Conservation (phyloP, 352 stramenopile species). For the Phytophthora ohioensis region DNA sequence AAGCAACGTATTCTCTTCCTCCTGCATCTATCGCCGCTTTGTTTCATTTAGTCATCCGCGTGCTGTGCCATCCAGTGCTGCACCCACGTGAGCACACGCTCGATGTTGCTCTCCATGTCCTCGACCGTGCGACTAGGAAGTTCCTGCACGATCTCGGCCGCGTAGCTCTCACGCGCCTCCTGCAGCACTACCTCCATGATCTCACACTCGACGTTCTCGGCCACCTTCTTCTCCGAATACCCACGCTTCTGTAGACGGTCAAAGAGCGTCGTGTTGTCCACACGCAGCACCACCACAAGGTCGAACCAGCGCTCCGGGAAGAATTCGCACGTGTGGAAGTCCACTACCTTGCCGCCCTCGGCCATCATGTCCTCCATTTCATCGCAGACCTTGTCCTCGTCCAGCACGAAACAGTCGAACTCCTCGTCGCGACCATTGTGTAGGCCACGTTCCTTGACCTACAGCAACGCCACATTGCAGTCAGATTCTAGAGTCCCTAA, state of each 20-base stretch:
- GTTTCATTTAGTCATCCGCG: conserved; percentile 25
- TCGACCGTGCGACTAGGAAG: conserved; percentile 94
- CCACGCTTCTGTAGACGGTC: conserved; percentile 88
- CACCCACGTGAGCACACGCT: conserved; percentile 92
- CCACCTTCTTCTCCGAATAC: conserved; percentile 96
- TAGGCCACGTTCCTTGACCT: conserved; percentile 78
- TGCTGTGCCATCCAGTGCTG: conserved; percentile 92
- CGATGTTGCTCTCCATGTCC: conserved; percentile 96
- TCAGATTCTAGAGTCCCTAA: conserved; percentile 7
- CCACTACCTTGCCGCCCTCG: conserved; percentile 92
- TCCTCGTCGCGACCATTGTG: conserved; percentile 92
- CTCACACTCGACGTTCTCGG: conserved; percentile 97
- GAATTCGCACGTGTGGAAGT: conserved; percentile 98
- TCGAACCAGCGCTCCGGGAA: conserved; percentile 99
- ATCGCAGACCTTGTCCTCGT: conserved; percentile 98
- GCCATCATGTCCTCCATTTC: conserved; percentile 93
- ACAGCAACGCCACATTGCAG: conserved; percentile 20
- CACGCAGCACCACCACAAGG: conserved; percentile 92
- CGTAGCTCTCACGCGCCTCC: conserved; percentile 96
- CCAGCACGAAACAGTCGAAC: conserved; percentile 96
- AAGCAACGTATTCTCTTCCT: neutral
- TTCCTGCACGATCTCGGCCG: conserved; percentile 95
- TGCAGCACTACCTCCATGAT: conserved; percentile 99
- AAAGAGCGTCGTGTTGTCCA: conserved; percentile 94
- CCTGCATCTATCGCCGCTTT: neutral